Conservation (phyloP, 2,329 filamentous ascomycete genomes). For the Colletotrichum scovillei region DNA sequence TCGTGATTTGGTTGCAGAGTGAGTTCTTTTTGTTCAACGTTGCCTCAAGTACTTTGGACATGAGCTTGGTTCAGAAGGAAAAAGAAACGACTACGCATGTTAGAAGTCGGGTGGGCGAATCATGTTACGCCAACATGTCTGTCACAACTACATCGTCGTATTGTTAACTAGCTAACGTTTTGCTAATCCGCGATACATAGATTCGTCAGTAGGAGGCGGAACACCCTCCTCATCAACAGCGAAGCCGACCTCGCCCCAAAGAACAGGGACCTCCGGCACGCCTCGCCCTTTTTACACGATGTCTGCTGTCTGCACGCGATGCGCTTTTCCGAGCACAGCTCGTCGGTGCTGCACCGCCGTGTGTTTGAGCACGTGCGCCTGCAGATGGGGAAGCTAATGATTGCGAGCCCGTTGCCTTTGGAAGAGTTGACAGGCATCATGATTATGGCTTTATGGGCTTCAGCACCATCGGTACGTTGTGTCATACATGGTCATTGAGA, state of each 20-base stretch:
- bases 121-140: neutral
- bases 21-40: constrained; percentile 7
- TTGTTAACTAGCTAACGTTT: neutral
- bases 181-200: neutral
- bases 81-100: neutral
- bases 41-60: neutral
- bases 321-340: constrained; percentile 27
- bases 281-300: constrained; percentile 52
- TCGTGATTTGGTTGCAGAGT: constrained; percentile 19
- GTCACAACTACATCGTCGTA: neutral
- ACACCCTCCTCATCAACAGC: constrained; percentile 29
- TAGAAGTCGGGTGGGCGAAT: neutral
- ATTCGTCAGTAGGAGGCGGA: constrained; percentile 23
- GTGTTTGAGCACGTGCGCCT: constrained; percentile 52
- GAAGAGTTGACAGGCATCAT: constrained; percentile 54
- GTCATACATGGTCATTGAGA: neutral
- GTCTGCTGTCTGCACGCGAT: constrained; percentile 52
- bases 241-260: constrained; percentile 22
- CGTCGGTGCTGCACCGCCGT: constrained; percentile 45
- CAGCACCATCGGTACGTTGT: constrained; percentile 22
- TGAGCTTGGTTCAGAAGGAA: neutral
- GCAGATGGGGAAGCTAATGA: constrained; percentile 51
- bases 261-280: constrained; percentile 41
- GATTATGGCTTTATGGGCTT: constrained; percentile 46
- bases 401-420: constrained; percentile 51